These are phyloP conservation scores for Corylus americana DNA, from an alignment of 306 rosid species.

Conservation along the genomic window DNA sequence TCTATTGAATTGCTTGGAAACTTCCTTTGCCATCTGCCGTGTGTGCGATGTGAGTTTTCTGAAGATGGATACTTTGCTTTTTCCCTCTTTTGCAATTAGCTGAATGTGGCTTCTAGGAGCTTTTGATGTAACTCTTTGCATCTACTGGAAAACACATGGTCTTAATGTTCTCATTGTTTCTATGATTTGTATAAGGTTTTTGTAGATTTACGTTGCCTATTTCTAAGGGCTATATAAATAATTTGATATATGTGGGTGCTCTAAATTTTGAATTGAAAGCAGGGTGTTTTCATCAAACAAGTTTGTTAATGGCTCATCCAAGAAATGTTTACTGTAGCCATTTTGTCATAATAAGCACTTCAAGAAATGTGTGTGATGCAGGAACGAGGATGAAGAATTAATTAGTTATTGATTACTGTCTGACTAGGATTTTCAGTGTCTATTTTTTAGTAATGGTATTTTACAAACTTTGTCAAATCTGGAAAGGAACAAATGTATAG, in stretches of 20 bases:
- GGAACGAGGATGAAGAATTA: background rate
- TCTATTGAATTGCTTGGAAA: constrained; percentile 66
- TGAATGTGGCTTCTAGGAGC: constrained; percentile 5
- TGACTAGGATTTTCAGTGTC: background rate
- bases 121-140: constrained; percentile 19
- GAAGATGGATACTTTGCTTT: constrained; percentile 3
- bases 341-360: background rate
- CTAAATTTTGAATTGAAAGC: background rate
- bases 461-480: background rate
- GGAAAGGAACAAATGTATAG: background rate
- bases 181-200: constrained; percentile 29
- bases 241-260: background rate
- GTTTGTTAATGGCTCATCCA: background rate
- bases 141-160: background rate
- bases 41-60: constrained; percentile 76
- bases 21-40: constrained; percentile 63
- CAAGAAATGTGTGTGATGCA: constrained; percentile 3
- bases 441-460: background rate
- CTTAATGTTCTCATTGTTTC: constrained; percentile 9
- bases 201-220: background rate
- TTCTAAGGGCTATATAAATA: background rate
- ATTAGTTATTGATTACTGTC: background rate
- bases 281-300: background rate
- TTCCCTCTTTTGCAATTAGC: constrained; percentile 19
- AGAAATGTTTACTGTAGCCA: background rate